Conservation (phyloP, 352 stramenopile genomes). For the Globisporangium iwayamae region DNA sequence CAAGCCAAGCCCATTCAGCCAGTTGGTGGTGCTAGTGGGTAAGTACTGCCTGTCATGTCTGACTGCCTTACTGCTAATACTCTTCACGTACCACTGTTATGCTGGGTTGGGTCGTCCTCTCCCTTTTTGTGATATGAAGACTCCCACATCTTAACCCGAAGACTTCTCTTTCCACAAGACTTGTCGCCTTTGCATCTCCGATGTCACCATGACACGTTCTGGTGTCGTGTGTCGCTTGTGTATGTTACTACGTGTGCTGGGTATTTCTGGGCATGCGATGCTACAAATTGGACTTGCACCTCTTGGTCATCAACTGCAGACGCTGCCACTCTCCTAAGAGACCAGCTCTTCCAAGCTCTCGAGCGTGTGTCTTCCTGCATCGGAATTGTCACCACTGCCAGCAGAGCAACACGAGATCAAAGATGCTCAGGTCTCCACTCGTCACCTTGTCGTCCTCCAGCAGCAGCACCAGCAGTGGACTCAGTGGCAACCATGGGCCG, state of each 20-base stretch:
- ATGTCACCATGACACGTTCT: not conserved
- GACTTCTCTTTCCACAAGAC: not conserved
- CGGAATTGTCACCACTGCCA: not conserved
- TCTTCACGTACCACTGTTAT: not conserved
- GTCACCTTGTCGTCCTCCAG: slow-evolving; percentile 11
- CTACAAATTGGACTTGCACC: not conserved
- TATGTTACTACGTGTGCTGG: not conserved
- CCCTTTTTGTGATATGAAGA: not conserved
- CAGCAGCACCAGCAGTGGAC: not conserved
- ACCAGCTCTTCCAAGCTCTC: not conserved
- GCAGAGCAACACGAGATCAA: not conserved
- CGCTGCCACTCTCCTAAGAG: not conserved
- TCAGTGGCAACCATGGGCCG: not conserved
- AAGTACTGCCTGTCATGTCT: too few species aligned
- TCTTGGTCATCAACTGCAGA: not conserved
- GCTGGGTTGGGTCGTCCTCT: not conserved
- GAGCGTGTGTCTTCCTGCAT: not conserved
- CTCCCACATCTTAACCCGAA: not conserved
- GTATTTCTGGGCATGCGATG: not conserved
- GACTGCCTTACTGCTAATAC: not conserved
- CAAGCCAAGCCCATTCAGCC: not conserved
- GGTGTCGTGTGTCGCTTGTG: not conserved
- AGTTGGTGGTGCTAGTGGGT: not conserved
- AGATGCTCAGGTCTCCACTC: slow-evolving; percentile 1
- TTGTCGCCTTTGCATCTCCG: not conserved